Evolutionary conservation across 2,329 filamentous ascomycete species (phyloP).

Genomic region (Decorospora gaudefroyi): DNA sequence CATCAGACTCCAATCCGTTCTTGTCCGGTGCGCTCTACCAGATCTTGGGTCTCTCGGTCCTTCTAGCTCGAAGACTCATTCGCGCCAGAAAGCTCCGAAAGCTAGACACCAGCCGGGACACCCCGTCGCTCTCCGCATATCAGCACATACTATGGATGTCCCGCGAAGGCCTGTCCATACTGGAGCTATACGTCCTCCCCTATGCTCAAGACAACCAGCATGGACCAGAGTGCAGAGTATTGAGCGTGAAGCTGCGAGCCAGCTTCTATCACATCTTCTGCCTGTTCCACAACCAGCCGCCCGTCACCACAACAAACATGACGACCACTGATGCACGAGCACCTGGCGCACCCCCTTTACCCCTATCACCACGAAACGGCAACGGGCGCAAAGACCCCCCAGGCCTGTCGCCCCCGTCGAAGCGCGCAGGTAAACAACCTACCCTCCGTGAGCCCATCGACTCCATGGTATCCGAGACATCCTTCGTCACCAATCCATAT

Average conservation of each 20-base stretch:
- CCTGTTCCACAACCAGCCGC: slow-evolving; percentile 89
- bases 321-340: slow-evolving; percentile 36
- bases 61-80: slow-evolving; percentile 81
- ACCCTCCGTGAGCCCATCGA: slow-evolving; percentile 55
- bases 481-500: slow-evolving; percentile 58
- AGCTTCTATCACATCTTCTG: slow-evolving; percentile 98
- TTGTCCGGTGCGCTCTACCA: slow-evolving; percentile 85
- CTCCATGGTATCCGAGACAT: slow-evolving; percentile 56
- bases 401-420: slow-evolving; percentile 38
- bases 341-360: slow-evolving; percentile 31
- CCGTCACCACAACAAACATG: slow-evolving; percentile 57
- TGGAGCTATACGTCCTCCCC: slow-evolving; percentile 84
- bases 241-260: slow-evolving; percentile 88
- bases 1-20: slow-evolving; percentile 75
- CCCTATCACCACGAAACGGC: slow-evolving; percentile 28
- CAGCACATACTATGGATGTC: slow-evolving; percentile 95
- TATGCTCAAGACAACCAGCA: slow-evolving; percentile 70
- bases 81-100: slow-evolving; percentile 81
- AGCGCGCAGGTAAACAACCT: slow-evolving; percentile 45
- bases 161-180: slow-evolving; percentile 83
- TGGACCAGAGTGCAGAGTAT: slow-evolving; percentile 79
- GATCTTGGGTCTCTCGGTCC: slow-evolving; percentile 85
- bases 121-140: slow-evolving; percentile 80
- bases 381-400: slow-evolving; percentile 37
- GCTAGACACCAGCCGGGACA: slow-evolving; percentile 76